Conservation (phyloP, 768 basidiomycete species). For the Boletus rufocinnamomeus region DNA sequence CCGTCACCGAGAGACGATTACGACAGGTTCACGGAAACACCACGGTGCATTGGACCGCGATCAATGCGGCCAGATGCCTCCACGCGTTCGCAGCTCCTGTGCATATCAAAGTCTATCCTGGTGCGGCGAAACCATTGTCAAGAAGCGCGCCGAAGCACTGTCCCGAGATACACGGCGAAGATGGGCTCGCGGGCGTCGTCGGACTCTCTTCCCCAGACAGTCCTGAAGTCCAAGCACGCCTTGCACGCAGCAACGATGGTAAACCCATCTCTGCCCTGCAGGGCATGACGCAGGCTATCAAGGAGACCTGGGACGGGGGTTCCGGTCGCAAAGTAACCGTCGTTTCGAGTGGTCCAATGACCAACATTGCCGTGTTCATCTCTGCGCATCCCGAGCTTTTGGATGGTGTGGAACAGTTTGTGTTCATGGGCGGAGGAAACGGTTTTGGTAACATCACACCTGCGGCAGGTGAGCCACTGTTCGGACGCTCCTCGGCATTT, state of each 20-base stretch:
- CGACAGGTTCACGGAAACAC: conserved; percentile 84
- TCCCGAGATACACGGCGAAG: conserved; percentile 78
- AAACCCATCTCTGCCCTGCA: conserved; percentile 57
- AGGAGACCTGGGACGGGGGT: conserved; percentile 56
- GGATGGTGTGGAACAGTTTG: conserved; percentile 49
- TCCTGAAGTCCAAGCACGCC: conserved; percentile 50
- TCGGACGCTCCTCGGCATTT: background rate
- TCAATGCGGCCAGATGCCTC: conserved; percentile 78
- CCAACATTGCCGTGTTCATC: conserved; percentile 74
- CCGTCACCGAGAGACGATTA: background rate
- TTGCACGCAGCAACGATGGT: conserved; percentile 47
- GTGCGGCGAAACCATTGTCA: conserved; percentile 70
- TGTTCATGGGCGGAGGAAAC: conserved; percentile 89
- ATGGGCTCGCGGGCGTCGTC: conserved; percentile 84
- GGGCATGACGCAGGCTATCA: conserved; percentile 63
- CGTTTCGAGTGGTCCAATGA: conserved; percentile 82
- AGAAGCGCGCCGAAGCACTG: conserved; percentile 57
- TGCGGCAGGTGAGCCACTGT: conserved; percentile 54
- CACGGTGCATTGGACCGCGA: conserved; percentile 54
- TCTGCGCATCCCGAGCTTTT: conserved; percentile 56
- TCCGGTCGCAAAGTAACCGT: conserved; percentile 62
- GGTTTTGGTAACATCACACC: conserved; percentile 81
- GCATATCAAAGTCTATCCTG: conserved; percentile 63
- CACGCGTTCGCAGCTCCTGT: conserved; percentile 68
- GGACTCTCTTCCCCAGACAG: conserved; percentile 59